phyloP scores from a whole-genome alignment of 2,329 filamentous ascomycete species.

The Nemania sp. region DNA sequence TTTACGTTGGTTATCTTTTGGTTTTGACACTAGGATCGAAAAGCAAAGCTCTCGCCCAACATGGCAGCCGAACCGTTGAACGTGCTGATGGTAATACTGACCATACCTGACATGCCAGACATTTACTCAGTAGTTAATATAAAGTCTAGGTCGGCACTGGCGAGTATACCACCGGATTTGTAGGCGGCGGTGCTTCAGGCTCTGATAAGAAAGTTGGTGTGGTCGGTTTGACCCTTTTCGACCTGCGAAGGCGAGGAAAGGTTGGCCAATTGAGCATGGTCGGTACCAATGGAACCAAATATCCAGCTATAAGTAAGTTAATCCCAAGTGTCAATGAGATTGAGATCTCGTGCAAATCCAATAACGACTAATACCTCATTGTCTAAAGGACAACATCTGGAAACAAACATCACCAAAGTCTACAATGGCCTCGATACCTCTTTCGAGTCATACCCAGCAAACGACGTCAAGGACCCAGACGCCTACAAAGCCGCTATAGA shows the following conservation, averaged over 20 bases:
- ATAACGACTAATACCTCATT: neutral
- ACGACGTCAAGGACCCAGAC: conserved; percentile 73
- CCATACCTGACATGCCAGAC: neutral
- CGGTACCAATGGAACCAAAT: conserved; percentile 85
- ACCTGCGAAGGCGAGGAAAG: conserved; percentile 84
- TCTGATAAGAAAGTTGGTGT: conserved; percentile 98
- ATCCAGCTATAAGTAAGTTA: conserved; percentile 80
- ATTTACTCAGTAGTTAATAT: conserved; percentile 22
- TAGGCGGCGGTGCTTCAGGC: conserved; percentile 77
- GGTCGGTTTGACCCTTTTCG: conserved; percentile 86
- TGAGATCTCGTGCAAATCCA: neutral
- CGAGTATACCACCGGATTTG: conserved; percentile 96
- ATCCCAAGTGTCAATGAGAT: neutral
- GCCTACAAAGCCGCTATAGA: conserved; percentile 91
- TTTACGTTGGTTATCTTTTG: neutral
- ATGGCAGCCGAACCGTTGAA: conserved; percentile 52
- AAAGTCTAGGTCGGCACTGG: conserved; percentile 75
- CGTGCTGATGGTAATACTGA: conserved; percentile 65
- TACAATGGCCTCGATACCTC: conserved; percentile 90
- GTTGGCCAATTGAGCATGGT: conserved; percentile 87
- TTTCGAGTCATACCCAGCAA: conserved; percentile 80
- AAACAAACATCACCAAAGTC: conserved; percentile 82
- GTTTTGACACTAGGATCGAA: neutral
- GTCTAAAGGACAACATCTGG: conserved; percentile 70
- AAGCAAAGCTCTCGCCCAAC: neutral